These are phyloP conservation scores for Emericellopsis cladophorae DNA, from an alignment of 2,329 filamentous ascomycete species.

Conservation along the genomic window DNA sequence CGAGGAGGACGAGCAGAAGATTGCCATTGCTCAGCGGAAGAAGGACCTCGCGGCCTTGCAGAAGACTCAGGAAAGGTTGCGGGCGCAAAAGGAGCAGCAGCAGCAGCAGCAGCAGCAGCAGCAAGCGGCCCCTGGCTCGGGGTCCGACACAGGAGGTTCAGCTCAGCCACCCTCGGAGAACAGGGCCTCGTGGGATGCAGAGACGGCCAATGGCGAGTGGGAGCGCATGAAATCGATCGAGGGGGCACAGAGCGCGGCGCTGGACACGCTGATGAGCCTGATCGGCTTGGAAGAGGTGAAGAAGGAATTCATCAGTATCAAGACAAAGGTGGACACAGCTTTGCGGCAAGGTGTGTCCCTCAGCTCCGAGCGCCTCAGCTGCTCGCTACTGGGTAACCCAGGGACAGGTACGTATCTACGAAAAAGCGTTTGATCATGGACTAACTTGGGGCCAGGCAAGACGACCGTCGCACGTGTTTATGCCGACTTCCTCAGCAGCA, in stretches of 20 bases:
- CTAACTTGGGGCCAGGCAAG: slow-evolving; percentile 29
- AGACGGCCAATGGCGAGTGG: slow-evolving; percentile 40
- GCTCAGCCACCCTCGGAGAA: slow-evolving; percentile 48
- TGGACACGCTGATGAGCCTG: slow-evolving; percentile 45
- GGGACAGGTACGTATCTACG: slow-evolving; percentile 46
- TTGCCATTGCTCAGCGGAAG: slow-evolving; percentile 29
- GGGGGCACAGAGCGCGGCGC: too few relatives aligned
- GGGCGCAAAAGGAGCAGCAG: too few relatives aligned
- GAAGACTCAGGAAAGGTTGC: slow-evolving; percentile 9
- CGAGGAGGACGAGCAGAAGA: slow-evolving; percentile 30
- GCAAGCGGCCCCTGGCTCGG: too few relatives aligned
- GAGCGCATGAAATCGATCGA: slow-evolving; percentile 39
- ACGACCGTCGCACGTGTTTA: slow-evolving; percentile 49
- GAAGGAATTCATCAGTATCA: slow-evolving; percentile 32
- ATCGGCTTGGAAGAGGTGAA: slow-evolving; percentile 53
- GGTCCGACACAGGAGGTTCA: slow-evolving; percentile 12
- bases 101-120: too few relatives aligned
- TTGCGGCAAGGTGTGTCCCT: slow-evolving; percentile 33
- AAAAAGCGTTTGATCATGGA: slow-evolving; percentile 21
- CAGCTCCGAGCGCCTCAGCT: slow-evolving; percentile 45
- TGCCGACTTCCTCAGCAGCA: slow-evolving; percentile 38
- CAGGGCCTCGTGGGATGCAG: slow-evolving; percentile 53
- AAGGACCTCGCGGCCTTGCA: slow-evolving; percentile 30
- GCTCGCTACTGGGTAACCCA: slow-evolving; percentile 57
- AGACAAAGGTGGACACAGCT: slow-evolving; percentile 34